These are phyloP conservation scores for Coemansia erecta DNA, from an alignment of 192 early-diverging fungal species.

Conservation along the genomic window DNA sequence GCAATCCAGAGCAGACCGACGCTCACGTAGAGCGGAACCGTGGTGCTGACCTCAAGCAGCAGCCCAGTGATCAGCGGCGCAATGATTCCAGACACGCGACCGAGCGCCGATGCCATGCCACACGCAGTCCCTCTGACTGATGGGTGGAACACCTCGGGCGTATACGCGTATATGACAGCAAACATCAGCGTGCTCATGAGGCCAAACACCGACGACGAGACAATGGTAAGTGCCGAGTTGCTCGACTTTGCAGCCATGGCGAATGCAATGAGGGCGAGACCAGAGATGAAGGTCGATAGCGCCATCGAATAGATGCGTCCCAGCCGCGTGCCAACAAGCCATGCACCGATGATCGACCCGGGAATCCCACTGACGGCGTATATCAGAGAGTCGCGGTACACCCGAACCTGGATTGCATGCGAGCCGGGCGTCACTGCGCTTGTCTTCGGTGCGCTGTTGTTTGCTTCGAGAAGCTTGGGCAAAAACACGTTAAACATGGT, in stretches of 20 bases:
- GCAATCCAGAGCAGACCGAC: constrained; percentile 57
- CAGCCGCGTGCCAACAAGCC: constrained; percentile 68
- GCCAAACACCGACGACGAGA: constrained; percentile 62
- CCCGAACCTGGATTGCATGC: constrained; percentile 48
- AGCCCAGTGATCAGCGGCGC: constrained; percentile 72
- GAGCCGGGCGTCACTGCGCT: constrained; percentile 6
- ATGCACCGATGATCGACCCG: constrained; percentile 67
- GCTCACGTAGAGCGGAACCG: constrained; percentile 67
- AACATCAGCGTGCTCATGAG: constrained; percentile 73
- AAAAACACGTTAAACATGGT: constrained; percentile 89
- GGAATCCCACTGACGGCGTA: constrained; percentile 76
- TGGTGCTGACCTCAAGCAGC: constrained; percentile 57
- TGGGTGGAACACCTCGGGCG: constrained; percentile 83
- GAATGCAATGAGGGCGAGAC: constrained; percentile 67
- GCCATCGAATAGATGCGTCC: constrained; percentile 83
- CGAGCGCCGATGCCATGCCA: constrained; percentile 74
- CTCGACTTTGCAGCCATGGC: constrained; percentile 55
- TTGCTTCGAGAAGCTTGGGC: constrained; percentile 71
- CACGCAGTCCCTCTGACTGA: constrained; percentile 74
- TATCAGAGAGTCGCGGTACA: constrained; percentile 73
- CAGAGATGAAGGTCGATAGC: constrained; percentile 67
- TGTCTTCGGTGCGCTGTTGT: neutral
- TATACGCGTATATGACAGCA: constrained; percentile 84
- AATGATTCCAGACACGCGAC: constrained; percentile 70
- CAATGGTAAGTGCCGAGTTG: constrained; percentile 53